A percentile compares a stretch with the other conserved stretches of the same genome.
Conservation (phyloP, 305 asterid genomes). For the Fraxinus platypoda region DNA sequence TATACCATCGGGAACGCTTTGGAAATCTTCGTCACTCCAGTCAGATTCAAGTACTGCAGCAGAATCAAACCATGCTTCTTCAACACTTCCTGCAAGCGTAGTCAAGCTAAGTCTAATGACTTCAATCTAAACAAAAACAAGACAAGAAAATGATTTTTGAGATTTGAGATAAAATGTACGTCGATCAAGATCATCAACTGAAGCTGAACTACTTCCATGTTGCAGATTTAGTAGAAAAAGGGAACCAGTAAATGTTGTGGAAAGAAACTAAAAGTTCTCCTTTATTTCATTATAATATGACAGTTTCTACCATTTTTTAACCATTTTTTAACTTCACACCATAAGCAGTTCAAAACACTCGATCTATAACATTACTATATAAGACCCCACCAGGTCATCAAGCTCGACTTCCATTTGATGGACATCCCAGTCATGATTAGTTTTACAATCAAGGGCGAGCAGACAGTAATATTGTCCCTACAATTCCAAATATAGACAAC, state of each 20-base stretch:
- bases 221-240: background rate
- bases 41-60: slow-evolving; percentile 76
- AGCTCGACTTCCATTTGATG: background rate
- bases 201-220: background rate
- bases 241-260: background rate
- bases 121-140: background rate
- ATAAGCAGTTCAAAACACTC: background rate
- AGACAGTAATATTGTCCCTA: background rate
- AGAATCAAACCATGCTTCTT: slow-evolving; percentile 92
- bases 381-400: background rate
- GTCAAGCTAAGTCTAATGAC: background rate
- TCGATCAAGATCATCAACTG: background rate
- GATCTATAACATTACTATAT: background rate
- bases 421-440: background rate
- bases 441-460: background rate
- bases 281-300: background rate
- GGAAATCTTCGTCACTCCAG: slow-evolving; percentile 94
- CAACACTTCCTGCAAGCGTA: slow-evolving; percentile 37
- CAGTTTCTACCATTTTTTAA: background rate
- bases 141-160: background rate
- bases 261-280: background rate
- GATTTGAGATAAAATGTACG: background rate
- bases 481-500: background rate
- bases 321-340: background rate
- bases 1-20: slow-evolving; percentile 86